Conservation (phyloP, 78 protist species). For the Cyanophora paradoxa region DNA sequence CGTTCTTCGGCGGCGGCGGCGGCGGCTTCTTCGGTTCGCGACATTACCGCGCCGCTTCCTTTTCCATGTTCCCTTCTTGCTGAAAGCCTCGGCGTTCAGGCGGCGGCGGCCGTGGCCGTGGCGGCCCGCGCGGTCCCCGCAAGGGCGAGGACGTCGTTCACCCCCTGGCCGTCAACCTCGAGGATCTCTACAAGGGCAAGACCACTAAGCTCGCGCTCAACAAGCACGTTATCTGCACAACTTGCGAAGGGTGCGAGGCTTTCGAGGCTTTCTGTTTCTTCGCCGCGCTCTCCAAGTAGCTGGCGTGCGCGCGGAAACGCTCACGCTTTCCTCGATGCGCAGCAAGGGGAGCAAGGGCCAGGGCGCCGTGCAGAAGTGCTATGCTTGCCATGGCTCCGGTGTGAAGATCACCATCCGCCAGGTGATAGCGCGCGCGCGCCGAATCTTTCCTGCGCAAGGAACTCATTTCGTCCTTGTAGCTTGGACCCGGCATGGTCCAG, state of each 20-base stretch:
- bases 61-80: too few relatives aligned
- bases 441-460: too few relatives aligned
- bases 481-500: conserved; percentile 88
- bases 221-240: conserved; percentile 67
- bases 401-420: conserved; percentile 54
- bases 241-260: conserved; percentile 70
- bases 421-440: too few relatives aligned
- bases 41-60: not conserved
- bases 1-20: conserved; percentile 77
- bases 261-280: too few relatives aligned
- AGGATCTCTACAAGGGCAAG: conserved; percentile 92
- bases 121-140: not conserved
- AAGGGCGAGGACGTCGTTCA: conserved; percentile 64
- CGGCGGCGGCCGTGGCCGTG: not conserved
- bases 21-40: not conserved
- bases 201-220: conserved; percentile 72
- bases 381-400: conserved; percentile 76
- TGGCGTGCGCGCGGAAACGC: too few relatives aligned
- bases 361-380: conserved; percentile 31
- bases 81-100: too few relatives aligned
- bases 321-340: too few relatives aligned
- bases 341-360: conserved; percentile 52
- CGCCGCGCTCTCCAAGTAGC: too few relatives aligned
- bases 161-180: conserved; percentile 65
- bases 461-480: too few relatives aligned